Evolutionary conservation across 179 eudicot genomes (phyloP), one percentile per base, ranked within the genome.

Genomic region (Carnegiea gigantea): DNA sequence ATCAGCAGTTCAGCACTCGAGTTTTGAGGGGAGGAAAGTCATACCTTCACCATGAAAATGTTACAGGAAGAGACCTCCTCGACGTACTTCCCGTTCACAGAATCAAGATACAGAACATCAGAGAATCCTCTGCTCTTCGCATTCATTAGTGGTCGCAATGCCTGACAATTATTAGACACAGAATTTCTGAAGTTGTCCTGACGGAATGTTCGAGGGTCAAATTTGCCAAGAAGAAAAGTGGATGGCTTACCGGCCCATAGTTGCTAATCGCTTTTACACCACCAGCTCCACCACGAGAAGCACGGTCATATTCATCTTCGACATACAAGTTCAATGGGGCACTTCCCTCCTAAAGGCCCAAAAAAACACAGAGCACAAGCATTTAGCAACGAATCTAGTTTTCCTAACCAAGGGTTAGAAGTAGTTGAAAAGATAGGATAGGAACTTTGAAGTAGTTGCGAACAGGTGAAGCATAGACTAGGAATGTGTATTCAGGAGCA

Each of bases 201-300:
- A 48, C 11, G 21, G 44, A 40, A 40, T 5, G 44, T 40, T 40
- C 44, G 9, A 40, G 44, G 44, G 8, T 51, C 57, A 51, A 51
- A 51, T 6, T 51, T 51, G 57, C 20, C 0, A 51, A 51, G 18
- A 51, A 40, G 18, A 51, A 51, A 51, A 51, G 18, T 17, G 14
- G 4, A 51, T 51, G 13, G 40, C 83, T 83, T 87, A 95, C 98
- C 77, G 98, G 98, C 36, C 89, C 90, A 83, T 95, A 95, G 81
- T 95, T 95, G 78, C 92, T 84, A 38, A 95, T 95, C 71, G 93
- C 86, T 83, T 95, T 95, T 67, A 93, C 91, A 46, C 98, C 98
- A 85, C 98, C 98, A 75, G 88, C 90, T 38, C 98, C 98, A 73
- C 98, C 98, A 78, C 87, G 92, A 68, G 92, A 78, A 79, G 98